phyloP scores from a whole-genome alignment of 129 eudicot species.

The Oenanthe sinensis region DNA sequence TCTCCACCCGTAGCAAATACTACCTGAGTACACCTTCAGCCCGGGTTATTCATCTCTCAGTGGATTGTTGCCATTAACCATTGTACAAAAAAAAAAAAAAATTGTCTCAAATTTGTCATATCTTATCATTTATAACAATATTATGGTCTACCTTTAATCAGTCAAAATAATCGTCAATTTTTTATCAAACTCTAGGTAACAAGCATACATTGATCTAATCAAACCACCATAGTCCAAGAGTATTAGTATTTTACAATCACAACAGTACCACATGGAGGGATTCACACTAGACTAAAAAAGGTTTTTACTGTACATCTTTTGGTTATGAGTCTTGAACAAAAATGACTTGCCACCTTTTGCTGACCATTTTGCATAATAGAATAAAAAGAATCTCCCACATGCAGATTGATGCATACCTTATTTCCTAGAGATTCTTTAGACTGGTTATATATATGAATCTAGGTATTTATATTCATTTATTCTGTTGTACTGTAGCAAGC shows the following conservation, averaged over 20 bases:
- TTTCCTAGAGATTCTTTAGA: neutral
- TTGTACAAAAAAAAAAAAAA: no score
- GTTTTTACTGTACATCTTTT: neutral
- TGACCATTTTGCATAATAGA: neutral
- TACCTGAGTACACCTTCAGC: no score
- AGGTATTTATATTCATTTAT: slow-evolving; percentile 40
- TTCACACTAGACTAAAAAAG: neutral
- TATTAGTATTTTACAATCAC: slow-evolving; percentile 3
- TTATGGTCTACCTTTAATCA: no score
- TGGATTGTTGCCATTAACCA: no score
- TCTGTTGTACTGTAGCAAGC: slow-evolving; percentile 64
- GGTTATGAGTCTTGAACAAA: neutral
- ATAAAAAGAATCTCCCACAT: neutral
- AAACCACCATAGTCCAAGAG: slow-evolving; percentile 1
- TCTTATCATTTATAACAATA: no score
- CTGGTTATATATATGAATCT: slow-evolving; percentile 43
- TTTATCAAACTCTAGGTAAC: neutral
- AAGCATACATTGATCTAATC: neutral
- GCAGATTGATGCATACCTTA: neutral
- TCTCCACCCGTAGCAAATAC: no score
- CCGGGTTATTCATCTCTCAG: no score
- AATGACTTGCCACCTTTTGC: neutral
- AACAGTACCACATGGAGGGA: neutral
- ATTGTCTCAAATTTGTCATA: no score
- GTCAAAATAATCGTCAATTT: neutral